Percentiles rank a stretch among this genome's conserved stretches.
Conservation (phyloP, 768 basidiomycete species). For the Dacryopinax primogenitus region DNA sequence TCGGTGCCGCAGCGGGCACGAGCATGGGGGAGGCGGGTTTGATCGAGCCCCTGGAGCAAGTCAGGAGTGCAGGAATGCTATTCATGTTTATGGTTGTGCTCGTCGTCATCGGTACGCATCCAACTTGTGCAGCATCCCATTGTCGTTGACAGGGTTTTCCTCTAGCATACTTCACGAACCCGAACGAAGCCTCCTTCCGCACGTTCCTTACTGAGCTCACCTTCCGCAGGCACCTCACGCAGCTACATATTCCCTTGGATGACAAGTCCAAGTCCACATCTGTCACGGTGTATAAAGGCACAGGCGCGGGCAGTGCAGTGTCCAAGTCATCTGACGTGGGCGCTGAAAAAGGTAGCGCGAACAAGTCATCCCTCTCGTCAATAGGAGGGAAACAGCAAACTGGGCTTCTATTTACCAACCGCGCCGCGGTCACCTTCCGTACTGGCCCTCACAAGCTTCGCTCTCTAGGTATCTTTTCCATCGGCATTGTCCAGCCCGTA, state of each 20-base stretch:
- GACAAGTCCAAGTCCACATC: background rate
- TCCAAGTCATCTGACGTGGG: constrained; percentile 14
- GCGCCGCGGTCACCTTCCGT: constrained; percentile 80
- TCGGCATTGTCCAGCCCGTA: constrained; percentile 61
- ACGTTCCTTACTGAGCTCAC: constrained; percentile 94
- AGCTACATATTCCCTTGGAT: constrained; percentile 40
- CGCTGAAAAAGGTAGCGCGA: background rate
- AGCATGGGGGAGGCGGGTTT: too few relatives aligned
- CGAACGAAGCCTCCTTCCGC: constrained; percentile 84
- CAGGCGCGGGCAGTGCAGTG: background rate
- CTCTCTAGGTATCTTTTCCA: constrained; percentile 73
- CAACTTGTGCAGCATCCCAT: background rate
- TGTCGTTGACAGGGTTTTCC: background rate
- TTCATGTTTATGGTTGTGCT: constrained; percentile 3
- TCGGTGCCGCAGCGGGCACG: background rate
- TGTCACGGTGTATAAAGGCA: background rate
- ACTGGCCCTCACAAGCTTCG: constrained; percentile 84
- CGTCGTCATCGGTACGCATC: constrained; percentile 1
- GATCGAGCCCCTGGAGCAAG: constrained; percentile 1
- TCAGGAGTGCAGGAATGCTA: constrained; percentile 5
- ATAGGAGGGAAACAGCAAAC: constrained; percentile 20
- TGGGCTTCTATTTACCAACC: constrained; percentile 78
- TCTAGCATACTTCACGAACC: constrained; percentile 88
- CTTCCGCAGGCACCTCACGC: constrained; percentile 84
- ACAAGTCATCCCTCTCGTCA: background rate